Evolutionary conservation across 139 green algal species (phyloP).

Genomic region (Trebouxia sp.): DNA sequence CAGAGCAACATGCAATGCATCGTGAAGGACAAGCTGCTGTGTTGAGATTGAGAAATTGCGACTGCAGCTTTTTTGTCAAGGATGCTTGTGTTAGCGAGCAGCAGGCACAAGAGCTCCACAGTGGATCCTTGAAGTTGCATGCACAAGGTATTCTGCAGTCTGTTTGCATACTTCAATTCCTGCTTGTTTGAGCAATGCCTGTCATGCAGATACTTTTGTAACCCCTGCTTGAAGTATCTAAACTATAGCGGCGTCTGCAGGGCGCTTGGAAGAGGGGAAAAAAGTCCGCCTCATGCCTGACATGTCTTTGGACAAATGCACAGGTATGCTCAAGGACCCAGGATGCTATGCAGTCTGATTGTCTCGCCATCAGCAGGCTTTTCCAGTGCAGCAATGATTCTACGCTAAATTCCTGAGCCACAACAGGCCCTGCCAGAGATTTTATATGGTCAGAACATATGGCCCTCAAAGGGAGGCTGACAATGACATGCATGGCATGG

Average conservation of each 20-base stretch:
- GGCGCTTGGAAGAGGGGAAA: not conserved
- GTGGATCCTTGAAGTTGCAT: not conserved
- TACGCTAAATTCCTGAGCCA: not conserved
- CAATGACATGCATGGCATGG: not conserved
- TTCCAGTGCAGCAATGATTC: not conserved
- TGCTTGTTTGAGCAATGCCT: not conserved
- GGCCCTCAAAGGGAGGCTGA: not conserved
- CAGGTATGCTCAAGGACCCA: not conserved
- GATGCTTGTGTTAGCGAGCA: not conserved
- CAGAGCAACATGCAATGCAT: too few species aligned
- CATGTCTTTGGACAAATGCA: not conserved
- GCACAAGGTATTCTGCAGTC: not conserved
- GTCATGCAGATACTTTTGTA: too few species aligned
- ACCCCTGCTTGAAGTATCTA: not conserved
- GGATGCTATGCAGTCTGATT: not conserved
- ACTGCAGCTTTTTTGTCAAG: not conserved
- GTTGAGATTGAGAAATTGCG: not conserved
- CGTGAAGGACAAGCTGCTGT: not conserved
- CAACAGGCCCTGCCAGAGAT: not conserved
- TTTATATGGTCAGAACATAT: not conserved
- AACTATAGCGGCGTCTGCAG: not conserved
- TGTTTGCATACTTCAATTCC: not conserved
- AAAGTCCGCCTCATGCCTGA: not conserved
- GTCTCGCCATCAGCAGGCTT: not conserved
- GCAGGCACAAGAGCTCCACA: too few species aligned